Conservation (phyloP, 2,329 filamentous ascomycete species). For the Colletotrichum paranaense region DNA sequence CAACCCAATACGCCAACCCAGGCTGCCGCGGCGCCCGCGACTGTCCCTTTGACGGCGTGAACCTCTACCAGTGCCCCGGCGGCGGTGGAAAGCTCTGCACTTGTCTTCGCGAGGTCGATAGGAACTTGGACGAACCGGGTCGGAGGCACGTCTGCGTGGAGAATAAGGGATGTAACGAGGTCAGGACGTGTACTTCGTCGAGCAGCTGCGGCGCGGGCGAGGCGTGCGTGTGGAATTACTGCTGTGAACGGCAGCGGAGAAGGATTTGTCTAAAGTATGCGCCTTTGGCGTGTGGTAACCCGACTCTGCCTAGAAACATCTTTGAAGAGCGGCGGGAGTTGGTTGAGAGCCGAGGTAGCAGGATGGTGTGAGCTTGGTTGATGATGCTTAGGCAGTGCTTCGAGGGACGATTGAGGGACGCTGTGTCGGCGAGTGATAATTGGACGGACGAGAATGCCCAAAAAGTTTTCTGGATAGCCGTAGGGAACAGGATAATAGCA, state of each 20-base stretch:
- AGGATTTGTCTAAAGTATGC: slow-evolving; percentile 25
- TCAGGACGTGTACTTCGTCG: background rate
- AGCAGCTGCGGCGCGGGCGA: slow-evolving; percentile 4
- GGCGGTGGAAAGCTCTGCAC: slow-evolving; percentile 2
- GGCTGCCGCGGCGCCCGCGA: slow-evolving; percentile 3
- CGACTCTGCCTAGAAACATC: background rate
- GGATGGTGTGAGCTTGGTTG: background rate
- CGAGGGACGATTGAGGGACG: too few relatives aligned
- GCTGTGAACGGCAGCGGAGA: background rate
- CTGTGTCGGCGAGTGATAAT: background rate
- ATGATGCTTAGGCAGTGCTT: background rate
- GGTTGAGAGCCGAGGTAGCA: background rate
- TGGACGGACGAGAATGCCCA: background rate
- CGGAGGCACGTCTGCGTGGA: slow-evolving; percentile 11
- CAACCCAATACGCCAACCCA: slow-evolving; percentile 41
- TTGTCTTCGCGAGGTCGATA: slow-evolving; percentile 8
- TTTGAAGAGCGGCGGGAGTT: background rate
- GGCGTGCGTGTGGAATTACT: slow-evolving; percentile 22
- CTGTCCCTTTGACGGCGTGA: slow-evolving; percentile 9
- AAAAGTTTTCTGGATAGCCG: background rate
- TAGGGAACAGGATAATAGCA: background rate
- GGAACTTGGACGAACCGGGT: background rate
- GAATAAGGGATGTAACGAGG: background rate
- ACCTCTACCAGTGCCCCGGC: slow-evolving; percentile 14
- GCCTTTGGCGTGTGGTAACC: background rate